These are phyloP conservation scores for Neurospora sp. DNA, from an alignment of 495 filamentous ascomycete species.

Conservation along the genomic window DNA sequence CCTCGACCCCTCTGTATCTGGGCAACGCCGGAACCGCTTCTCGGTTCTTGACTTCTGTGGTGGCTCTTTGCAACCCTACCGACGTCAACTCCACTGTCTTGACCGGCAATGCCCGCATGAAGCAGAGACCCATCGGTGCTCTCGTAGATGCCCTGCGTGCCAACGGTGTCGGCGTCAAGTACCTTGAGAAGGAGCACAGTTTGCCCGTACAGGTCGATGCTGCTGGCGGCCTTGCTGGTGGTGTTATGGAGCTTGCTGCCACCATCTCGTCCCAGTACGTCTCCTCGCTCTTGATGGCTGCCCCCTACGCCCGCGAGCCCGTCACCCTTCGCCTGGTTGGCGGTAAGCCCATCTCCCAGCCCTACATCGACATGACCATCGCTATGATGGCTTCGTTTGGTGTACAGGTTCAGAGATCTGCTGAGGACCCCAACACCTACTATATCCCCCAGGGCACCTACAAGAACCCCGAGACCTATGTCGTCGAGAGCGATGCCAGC, in stretches of 20 bases:
- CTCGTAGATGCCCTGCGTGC: constrained; percentile 83
- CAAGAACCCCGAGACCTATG: constrained; percentile 75
- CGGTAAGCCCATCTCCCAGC: constrained; percentile 91
- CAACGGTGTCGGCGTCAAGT: constrained; percentile 77
- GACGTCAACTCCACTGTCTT: constrained; percentile 59
- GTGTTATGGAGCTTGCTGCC: constrained; percentile 82
- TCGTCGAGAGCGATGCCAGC: constrained; percentile 94
- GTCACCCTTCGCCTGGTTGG: constrained; percentile 85
- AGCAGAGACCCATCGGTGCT: constrained; percentile 83
- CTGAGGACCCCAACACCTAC: constrained; percentile 74
- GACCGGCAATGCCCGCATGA: constrained; percentile 95
- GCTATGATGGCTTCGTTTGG: constrained; percentile 96
- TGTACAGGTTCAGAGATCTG: constrained; percentile 53
- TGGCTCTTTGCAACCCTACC: constrained; percentile 65
- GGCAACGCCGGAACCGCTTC: constrained; percentile 97
- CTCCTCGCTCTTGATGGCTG: constrained; percentile 92
- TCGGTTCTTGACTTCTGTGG: constrained; percentile 88
- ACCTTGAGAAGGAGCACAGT: constrained; percentile 68
- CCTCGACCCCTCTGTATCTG: constrained; percentile 69
- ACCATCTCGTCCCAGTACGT: constrained; percentile 97
- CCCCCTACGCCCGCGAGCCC: constrained; percentile 88
- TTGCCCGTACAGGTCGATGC: constrained; percentile 78
- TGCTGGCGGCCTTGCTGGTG: constrained; percentile 78
- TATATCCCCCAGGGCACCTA: constrained; percentile 84
- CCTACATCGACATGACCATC: constrained; percentile 98